Evolutionary conservation across 2,329 filamentous ascomycete species (phyloP), one percentile per base, ranked within the genome.

Genomic region (Aspergillus sp.): DNA sequence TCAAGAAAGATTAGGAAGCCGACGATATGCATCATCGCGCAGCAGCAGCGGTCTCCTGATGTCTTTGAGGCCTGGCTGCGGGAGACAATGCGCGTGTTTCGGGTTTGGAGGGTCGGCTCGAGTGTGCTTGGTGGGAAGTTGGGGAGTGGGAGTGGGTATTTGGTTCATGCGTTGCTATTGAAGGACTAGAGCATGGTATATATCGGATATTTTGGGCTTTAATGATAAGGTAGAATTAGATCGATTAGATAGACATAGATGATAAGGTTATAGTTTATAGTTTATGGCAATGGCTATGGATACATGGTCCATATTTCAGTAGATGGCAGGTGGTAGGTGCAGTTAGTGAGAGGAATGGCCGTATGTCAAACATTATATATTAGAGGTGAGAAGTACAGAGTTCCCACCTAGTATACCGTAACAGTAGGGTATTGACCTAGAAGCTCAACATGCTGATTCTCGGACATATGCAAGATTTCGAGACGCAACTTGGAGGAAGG

Each of bases 51-150:
- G 31, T 89, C 92, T 30, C 86, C 91, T 2, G 90, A 93, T 38
- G 91, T 98, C 6, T 95, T 98, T 69, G 89, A 94, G 69, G 80
- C 83, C 15, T 98, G 93, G 92, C 78, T 97, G 53, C 81, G 81
- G 64, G 85, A 85, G 56, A 93, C 97, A 66, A 77, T 85, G 62
- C 74, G 74, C 34, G 73, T 76, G 8, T 98, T 98, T 71, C 81
- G 82, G 11, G 87, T 90, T 7, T 98, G 93, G 92, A 84, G 91
- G 60, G 76, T 97, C 6, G 87, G 88, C 0, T 89, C 92, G 71
- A 78, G 81, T 41, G 75, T 85, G 41, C 72, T 96, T 54, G 85
- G 83, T 0, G 74, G 80, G 15, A 85, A 82, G 1, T 74, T 97
- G 67, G 82, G 81, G 60, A 82, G 86, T 7, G 84, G 84, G 17